A percentile compares a stretch with the other conserved stretches of the same genome.
Conservation (phyloP, 345 rosid genomes). For the Conringia planisiliqua region DNA sequence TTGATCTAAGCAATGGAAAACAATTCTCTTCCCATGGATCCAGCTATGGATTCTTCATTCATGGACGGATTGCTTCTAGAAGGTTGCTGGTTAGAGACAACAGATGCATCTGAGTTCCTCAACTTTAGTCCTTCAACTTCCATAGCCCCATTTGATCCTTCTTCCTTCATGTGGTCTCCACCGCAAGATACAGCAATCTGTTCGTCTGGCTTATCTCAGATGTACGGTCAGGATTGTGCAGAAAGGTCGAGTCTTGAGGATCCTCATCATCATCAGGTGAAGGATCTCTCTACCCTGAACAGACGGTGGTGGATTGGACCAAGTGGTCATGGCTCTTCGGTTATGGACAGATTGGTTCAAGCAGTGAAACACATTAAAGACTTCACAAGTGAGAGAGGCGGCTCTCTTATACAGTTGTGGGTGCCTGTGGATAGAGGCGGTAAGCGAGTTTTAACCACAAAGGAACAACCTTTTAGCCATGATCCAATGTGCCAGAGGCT, state of each 20-base stretch:
- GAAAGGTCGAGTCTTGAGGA: conserved; percentile 32
- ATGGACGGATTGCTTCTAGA: conserved; percentile 75
- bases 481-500: conserved; percentile 55
- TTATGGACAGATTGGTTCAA: conserved; percentile 64
- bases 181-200: conserved; percentile 29
- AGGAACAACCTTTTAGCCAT: conserved; percentile 67
- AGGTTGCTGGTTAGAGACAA: conserved; percentile 90
- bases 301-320: conserved; percentile 84
- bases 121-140: conserved; percentile 47
- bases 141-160: conserved; percentile 43
- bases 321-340: conserved; percentile 44
- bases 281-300: conserved; percentile 27
- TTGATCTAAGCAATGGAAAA: conserved; percentile 33
- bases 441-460: conserved; percentile 58
- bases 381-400: conserved; percentile 57
- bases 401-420: conserved; percentile 87
- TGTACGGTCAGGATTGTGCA: conserved; percentile 37
- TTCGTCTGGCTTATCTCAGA: conserved; percentile 30
- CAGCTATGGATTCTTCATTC: conserved; percentile 63
- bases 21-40: conserved; percentile 35
- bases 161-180: conserved; percentile 48
- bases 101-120: conserved; percentile 72
- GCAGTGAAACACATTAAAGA: conserved; percentile 68
- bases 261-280: conserved; percentile 9
- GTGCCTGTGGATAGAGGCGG: conserved; percentile 72